Evolutionary conservation across 2,329 filamentous ascomycete genomes (phyloP), one percentile per base, ranked within the genome.

Genomic region (Trichophyton simii): DNA sequence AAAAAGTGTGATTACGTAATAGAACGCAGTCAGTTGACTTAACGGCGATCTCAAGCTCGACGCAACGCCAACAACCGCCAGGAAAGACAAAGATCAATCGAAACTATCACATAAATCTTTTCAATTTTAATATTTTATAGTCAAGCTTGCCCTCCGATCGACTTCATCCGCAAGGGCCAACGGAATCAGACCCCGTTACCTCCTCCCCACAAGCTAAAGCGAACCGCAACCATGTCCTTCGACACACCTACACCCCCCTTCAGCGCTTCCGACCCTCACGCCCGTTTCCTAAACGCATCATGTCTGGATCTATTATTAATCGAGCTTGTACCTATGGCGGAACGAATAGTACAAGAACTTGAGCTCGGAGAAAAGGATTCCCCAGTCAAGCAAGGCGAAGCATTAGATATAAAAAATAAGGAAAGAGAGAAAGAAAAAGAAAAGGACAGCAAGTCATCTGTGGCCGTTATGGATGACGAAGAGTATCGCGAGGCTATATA

Each of bases 251-350:
- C 85, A 69, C 85, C 86, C 1, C 83, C 85, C 13, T 87, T 83
- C 78, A 87, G 86, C 74, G 79, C 85, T 63, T 82, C 82, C 66
- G 90, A 95, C 75, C 87, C 89, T 42, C 80, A 80, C 63, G 87
- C 88, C 62, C 84, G 85, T 63, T 88, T 91, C 76, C 81, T 96
- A 68, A 87, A 83, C 77, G 84, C 87, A 62, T 94, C 92, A 57
- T 91, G 88, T 72, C 85, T 99, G 69, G 94, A 99, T 75, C 87
- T 99, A 68, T 83, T 99, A 61, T 83, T 99, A 68, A 97, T 97
- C 72, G 94, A 99, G 78, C 84, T 99, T 61, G 94, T 99, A 15
- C 94, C 94, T 44, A 87, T 97, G 79, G 89, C 92, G 3, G 90
- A 95, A 75, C 86, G 94, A 66, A 82, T 97, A 64, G 86, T 89